Evolutionary conservation across 129 eudicot species (phyloP).

Genomic region (Pulicaria dysenterica): DNA sequence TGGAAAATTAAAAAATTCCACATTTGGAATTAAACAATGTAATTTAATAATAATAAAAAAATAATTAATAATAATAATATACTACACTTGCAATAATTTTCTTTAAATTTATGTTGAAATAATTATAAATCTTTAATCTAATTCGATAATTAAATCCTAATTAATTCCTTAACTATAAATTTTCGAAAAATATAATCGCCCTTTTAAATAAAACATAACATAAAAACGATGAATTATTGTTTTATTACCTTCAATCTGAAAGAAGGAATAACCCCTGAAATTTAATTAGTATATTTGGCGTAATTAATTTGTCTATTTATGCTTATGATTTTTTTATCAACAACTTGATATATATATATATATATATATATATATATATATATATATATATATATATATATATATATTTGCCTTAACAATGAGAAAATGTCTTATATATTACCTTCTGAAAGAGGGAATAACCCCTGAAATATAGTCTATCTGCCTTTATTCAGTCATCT

Average conservation of each 20-base stretch:
- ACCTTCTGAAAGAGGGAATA: conserved; percentile 12
- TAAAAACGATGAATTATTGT: neutral
- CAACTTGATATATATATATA: too few species aligned
- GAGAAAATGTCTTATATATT: neutral
- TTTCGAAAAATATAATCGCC: neutral
- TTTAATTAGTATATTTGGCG: too few species aligned
- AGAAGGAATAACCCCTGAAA: too few species aligned
- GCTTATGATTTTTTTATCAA: too few species aligned
- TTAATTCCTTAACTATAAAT: neutral
- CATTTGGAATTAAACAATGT: neutral
- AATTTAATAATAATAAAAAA: neutral
- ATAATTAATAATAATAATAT: too few species aligned
- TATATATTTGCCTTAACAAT: neutral
- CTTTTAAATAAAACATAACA: neutral
- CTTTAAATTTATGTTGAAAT: neutral
- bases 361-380: too few species aligned
- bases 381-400: too few species aligned
- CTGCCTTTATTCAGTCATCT: conserved; percentile 11
- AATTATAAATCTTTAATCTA: neutral
- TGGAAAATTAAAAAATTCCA: neutral
- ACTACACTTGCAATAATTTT: too few species aligned
- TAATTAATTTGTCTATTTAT: too few species aligned
- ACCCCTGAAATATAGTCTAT: conserved; percentile 23
- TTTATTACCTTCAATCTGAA: neutral
- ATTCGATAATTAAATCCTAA: neutral